Conservation (phyloP, 2,329 filamentous ascomycete species). For the Fusarium devonianum region DNA sequence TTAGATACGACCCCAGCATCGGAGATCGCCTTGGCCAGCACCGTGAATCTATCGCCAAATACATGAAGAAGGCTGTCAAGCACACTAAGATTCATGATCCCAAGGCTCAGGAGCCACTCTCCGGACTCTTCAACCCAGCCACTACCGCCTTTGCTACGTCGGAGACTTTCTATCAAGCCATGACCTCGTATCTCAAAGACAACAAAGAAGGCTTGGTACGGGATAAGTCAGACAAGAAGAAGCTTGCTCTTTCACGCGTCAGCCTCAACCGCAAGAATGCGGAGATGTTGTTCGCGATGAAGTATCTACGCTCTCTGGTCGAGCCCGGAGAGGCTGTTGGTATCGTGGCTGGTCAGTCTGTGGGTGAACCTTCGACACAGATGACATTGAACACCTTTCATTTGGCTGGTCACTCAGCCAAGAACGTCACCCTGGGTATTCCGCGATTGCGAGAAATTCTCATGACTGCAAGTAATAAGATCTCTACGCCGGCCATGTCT, state of each 20-base stretch:
- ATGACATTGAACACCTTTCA: conserved; percentile 99
- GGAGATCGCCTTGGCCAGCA: conserved; percentile 57
- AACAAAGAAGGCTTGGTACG: conserved; percentile 71
- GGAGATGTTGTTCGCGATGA: conserved; percentile 84
- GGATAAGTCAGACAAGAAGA: conserved; percentile 52
- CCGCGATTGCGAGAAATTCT: conserved; percentile 95
- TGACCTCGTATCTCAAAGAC: conserved; percentile 78
- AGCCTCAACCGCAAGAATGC: conserved; percentile 73
- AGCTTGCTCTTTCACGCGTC: conserved; percentile 45
- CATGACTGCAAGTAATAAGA: conserved; percentile 92
- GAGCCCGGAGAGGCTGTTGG: conserved; percentile 97
- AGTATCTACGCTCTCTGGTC: conserved; percentile 90
- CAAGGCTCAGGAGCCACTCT: conserved; percentile 76
- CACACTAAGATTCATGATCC: conserved; percentile 64
- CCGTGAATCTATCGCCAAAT: conserved; percentile 70
- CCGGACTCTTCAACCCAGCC: conserved; percentile 76
- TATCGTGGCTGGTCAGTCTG: conserved; percentile 94
- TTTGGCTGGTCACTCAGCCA: conserved; percentile 96
- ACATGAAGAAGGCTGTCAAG: conserved; percentile 84
- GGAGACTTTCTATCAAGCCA: conserved; percentile 78
- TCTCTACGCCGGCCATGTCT: conserved; percentile 91
- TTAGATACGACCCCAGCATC: conserved; percentile 68
- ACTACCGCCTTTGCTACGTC: conserved; percentile 86
- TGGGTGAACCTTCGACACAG: conserved; percentile 96
- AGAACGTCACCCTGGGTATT: conserved; percentile 99